Evolutionary conservation across 257 asterid genomes (phyloP).

Genomic region (Forsythia viridissima): DNA sequence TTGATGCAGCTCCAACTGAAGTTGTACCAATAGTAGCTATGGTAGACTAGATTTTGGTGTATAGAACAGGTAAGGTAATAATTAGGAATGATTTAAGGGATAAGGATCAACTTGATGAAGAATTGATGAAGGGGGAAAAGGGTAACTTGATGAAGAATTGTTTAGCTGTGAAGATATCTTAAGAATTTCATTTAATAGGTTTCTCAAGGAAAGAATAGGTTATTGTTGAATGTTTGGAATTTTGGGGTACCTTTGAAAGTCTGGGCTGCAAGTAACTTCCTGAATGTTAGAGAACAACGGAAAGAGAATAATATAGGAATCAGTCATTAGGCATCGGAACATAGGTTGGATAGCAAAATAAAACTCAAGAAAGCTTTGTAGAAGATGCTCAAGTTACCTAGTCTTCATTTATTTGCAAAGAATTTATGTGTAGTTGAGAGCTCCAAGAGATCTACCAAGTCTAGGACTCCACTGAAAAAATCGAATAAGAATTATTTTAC

Average conservation of each 20-base stretch:
- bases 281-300: conserved; percentile 15
- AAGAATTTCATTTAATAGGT: conserved; percentile 12
- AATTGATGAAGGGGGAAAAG: background rate
- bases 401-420: background rate
- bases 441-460: background rate
- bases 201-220: conserved; percentile 18
- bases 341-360: background rate
- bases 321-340: conserved; percentile 20
- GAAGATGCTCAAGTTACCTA: background rate
- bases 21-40: background rate
- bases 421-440: background rate
- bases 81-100: conserved; percentile 1
- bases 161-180: conserved; percentile 7
- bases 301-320: conserved; percentile 16
- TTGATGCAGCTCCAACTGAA: background rate
- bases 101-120: conserved; percentile 9
- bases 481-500: background rate
- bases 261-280: conserved; percentile 14
- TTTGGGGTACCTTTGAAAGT: conserved; percentile 5
- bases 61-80: background rate
- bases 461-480: background rate
- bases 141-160: background rate
- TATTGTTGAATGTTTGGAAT: conserved; percentile 16
- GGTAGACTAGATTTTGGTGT: conserved; percentile 15
- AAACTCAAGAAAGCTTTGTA: background rate